phyloP scores from a whole-genome alignment of 2,329 filamentous ascomycete genomes.

The Scedosporium apiospermum region DNA sequence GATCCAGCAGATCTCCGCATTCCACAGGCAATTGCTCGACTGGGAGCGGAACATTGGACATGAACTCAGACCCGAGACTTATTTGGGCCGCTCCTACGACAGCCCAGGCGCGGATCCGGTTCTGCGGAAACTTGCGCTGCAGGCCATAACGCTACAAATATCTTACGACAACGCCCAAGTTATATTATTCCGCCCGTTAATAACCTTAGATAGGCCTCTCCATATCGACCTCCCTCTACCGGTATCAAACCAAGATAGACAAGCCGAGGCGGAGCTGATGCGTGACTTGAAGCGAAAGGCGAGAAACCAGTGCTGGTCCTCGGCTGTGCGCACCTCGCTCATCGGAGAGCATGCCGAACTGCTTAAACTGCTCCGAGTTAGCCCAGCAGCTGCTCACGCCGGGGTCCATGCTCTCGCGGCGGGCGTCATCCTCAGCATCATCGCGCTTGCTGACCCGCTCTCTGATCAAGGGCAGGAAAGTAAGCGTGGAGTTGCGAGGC shows the following conservation, averaged over 20 bases:
- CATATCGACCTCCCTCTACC: neutral
- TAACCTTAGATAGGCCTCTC: neutral
- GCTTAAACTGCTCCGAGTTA: neutral
- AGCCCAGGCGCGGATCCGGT: neutral
- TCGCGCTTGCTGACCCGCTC: neutral
- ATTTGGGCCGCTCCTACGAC: neutral
- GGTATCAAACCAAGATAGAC: neutral
- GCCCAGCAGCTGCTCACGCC: neutral
- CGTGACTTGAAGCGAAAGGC: too few species aligned
- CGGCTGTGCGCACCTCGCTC: neutral
- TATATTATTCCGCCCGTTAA: neutral
- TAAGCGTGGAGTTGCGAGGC: neutral
- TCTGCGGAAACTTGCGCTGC: neutral
- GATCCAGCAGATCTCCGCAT: too few species aligned
- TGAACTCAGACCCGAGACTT: neutral
- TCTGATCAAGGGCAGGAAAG: neutral
- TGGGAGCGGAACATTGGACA: neutral
- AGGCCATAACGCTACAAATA: neutral
- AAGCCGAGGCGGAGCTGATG: neutral
- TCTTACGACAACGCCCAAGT: neutral
- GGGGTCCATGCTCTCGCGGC: neutral
- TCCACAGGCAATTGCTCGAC: neutral
- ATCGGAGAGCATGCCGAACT: neutral
- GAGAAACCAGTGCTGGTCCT: neutral
- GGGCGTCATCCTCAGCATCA: neutral